phyloP scores from a whole-genome alignment of 495 filamentous ascomycete species.

The Hyaloscypha finlandica region DNA sequence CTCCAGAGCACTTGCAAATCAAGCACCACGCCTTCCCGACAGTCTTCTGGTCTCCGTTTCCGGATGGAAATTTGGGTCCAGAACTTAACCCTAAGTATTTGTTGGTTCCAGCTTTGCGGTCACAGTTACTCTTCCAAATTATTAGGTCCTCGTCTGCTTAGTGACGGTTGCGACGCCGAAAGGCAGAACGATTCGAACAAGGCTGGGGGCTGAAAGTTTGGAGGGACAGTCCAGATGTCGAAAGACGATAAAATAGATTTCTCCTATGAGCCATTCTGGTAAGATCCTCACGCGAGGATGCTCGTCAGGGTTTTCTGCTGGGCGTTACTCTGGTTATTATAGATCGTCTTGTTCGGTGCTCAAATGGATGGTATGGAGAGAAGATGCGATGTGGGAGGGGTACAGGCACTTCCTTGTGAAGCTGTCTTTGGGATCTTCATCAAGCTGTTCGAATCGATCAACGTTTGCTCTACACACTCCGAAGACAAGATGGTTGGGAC shows the following conservation, averaged over 20 bases:
- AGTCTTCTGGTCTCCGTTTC: slow-evolving; percentile 68
- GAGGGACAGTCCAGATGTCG: slow-evolving; percentile 47
- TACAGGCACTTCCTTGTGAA: slow-evolving; percentile 35
- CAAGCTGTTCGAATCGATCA: slow-evolving; percentile 22
- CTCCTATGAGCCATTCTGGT: slow-evolving; percentile 63
- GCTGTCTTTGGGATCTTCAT: slow-evolving; percentile 34
- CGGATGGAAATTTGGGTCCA: slow-evolving; percentile 64
- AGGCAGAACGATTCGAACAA: slow-evolving; percentile 24
- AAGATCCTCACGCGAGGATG: slow-evolving; percentile 62
- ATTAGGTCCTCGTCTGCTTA: slow-evolving; percentile 40
- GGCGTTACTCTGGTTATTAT: slow-evolving; percentile 59
- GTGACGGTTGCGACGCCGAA: slow-evolving; percentile 27
- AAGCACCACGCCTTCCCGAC: slow-evolving; percentile 66
- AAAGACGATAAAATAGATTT: slow-evolving; percentile 34
- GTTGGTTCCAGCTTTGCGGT: slow-evolving; percentile 59
- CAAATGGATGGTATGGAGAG: slow-evolving; percentile 12
- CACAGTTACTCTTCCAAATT: slow-evolving; percentile 46
- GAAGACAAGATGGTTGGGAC: slow-evolving; percentile 20
- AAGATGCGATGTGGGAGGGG: slow-evolving; percentile 30
- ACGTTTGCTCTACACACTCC: slow-evolving; percentile 32
- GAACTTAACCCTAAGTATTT: slow-evolving; percentile 80
- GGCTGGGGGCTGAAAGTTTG: slow-evolving; percentile 40
- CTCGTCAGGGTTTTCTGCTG: slow-evolving; percentile 64
- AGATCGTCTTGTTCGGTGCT: slow-evolving; percentile 32
- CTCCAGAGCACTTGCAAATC: slow-evolving; percentile 34